Conservation (phyloP, 805 yeast species). For the Candida berthetii region DNA sequence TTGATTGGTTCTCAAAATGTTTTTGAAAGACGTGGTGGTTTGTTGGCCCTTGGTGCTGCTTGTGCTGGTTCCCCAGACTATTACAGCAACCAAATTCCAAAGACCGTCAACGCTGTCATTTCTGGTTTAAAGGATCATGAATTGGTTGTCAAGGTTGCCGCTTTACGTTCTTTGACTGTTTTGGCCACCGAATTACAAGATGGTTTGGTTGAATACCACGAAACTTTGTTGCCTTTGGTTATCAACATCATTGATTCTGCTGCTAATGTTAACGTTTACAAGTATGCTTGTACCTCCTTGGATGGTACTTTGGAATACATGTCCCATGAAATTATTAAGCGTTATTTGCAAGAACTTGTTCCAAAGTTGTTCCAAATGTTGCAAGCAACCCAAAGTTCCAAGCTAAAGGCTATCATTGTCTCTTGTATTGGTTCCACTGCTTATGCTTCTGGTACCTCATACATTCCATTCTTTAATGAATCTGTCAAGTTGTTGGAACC, state of each 20-base stretch:
- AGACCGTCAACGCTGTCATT: slow-evolving; percentile 66
- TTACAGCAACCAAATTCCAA: slow-evolving; percentile 66
- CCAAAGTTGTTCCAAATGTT: slow-evolving; percentile 83
- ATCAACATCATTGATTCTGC: slow-evolving; percentile 86
- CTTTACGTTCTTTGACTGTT: slow-evolving; percentile 73
- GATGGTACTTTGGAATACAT: slow-evolving; percentile 85
- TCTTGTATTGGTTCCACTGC: slow-evolving; percentile 98
- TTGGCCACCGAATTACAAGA: slow-evolving; percentile 83
- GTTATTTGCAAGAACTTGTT: slow-evolving; percentile 84
- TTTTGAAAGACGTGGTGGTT: slow-evolving; percentile 82
- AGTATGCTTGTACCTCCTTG: slow-evolving; percentile 84
- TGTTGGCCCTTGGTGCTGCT: slow-evolving; percentile 74
- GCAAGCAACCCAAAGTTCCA: slow-evolving; percentile 66
- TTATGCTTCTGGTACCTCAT: slow-evolving; percentile 85
- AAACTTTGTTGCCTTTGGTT: slow-evolving; percentile 74
- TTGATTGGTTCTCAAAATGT: slow-evolving; percentile 58
- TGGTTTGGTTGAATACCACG: slow-evolving; percentile 78
- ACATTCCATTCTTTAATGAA: slow-evolving; percentile 77
- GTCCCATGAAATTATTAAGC: slow-evolving; percentile 76
- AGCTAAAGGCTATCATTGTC: slow-evolving; percentile 71
- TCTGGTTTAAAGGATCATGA: slow-evolving; percentile 74
- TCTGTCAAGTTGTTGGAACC: slow-evolving; percentile 80
- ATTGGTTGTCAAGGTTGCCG: slow-evolving; percentile 75
- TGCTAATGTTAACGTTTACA: slow-evolving; percentile 74
- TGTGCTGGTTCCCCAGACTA: slow-evolving; percentile 95